Evolutionary conservation across 768 basidiomycete species (phyloP), one percentile per base, ranked within the genome.

Genomic region (Sutorius australiensis): DNA sequence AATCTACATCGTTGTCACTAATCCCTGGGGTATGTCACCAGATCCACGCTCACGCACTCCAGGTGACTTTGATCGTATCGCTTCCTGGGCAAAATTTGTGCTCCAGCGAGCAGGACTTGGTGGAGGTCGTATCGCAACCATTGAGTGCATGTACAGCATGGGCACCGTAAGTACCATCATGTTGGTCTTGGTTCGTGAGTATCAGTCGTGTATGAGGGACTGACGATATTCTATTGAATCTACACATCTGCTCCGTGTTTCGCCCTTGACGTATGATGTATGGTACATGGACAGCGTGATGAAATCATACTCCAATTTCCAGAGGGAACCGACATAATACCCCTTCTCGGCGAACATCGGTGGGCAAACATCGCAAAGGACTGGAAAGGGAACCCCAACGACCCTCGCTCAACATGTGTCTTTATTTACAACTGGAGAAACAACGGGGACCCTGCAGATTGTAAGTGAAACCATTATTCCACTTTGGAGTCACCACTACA

Each of bases 351-450:
- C 3, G 50, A 65, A 39, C 68, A 71, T 21, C 53, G 53, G 5
- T 67, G 60, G 63, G 53, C 58, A 3, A 40, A 39, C 10, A 51
- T 69, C 28, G 43, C 44, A 5, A 52, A 31, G 36, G 5, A 11
- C 7, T 10, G 24, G 19, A 46, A 11, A 2, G 44, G 44, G 2
- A 17, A 6, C 16, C 54, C 53, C n/a, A n/a, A 59, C 5, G 56
- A 66, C 33, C 24, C 31, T 13, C 46, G 31, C 3, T 46, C 69
- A 1, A 68, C 65, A 1, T 46, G 50, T 6, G 56, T 67, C 5
- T 69, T 71, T 37, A 28, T 61, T 21, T 69, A 71, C 37, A 69
- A 71, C 46, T 69, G 64, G 67, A 55, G 48, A 28, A 60, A 62
- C 11, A 63, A 69, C 2, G 69, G 68, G 7, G 67, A 69, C 41